Evolutionary conservation across 179 eudicot species (phyloP).

Genomic region (Heliamphora pulchella): DNA sequence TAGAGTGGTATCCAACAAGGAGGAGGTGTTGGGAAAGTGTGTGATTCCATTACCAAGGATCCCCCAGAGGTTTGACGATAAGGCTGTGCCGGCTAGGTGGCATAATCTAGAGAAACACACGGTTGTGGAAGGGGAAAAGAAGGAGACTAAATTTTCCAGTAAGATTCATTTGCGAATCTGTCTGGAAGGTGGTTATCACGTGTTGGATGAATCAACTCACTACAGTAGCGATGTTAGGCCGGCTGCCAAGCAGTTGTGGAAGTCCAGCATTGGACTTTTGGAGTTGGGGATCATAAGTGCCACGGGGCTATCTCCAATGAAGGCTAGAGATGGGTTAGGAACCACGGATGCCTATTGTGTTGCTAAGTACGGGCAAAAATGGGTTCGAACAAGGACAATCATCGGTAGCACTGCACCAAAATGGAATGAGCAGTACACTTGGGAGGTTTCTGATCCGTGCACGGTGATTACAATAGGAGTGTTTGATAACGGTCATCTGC

Average conservation of each 20-base stretch:
- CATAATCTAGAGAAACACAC: conserved; percentile 58
- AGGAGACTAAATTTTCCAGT: conserved; percentile 51
- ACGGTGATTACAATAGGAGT: conserved; percentile 64
- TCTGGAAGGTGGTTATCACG: conserved; percentile 83
- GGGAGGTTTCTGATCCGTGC: conserved; percentile 80
- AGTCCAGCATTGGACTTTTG: conserved; percentile 52
- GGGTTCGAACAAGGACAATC: conserved; percentile 72
- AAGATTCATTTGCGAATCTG: conserved; percentile 59
- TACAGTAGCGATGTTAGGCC: conserved; percentile 65
- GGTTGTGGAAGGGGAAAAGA: conserved; percentile 51
- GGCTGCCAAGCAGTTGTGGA: conserved; percentile 54
- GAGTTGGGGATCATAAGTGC: conserved; percentile 72
- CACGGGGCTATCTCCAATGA: conserved; percentile 50
- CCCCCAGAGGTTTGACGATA: conserved; percentile 55
- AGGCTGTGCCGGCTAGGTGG: conserved; percentile 52
- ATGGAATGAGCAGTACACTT: conserved; percentile 83
- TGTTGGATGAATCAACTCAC: conserved; percentile 67
- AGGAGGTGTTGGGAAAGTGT: conserved; percentile 45
- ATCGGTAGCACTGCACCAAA: conserved; percentile 45
- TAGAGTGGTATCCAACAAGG: conserved; percentile 30
- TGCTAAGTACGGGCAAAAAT: conserved; percentile 71
- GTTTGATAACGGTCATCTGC: conserved; percentile 59
- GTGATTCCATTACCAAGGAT: conserved; percentile 33
- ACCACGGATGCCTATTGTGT: conserved; percentile 75
- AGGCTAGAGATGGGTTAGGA: conserved; percentile 48